These are phyloP conservation scores for Thymus mandschuricus DNA, from an alignment of 257 asterid species.

Conservation along the genomic window DNA sequence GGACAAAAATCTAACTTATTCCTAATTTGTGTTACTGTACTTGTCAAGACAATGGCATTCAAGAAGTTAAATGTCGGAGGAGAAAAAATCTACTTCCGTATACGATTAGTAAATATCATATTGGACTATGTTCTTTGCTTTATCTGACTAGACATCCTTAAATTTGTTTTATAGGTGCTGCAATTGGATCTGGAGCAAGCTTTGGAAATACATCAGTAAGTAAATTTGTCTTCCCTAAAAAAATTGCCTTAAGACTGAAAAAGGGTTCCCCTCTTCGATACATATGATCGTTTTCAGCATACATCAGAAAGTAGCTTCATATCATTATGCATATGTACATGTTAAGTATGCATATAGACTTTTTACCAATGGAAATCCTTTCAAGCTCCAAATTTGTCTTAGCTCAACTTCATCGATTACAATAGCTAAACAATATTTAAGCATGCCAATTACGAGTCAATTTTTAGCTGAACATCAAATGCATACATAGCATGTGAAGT, in stretches of 20 bases:
- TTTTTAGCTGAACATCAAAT: not conserved
- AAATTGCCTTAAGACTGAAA: not conserved
- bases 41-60: not conserved
- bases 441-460: not conserved
- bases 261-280: not conserved
- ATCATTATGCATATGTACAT: not conserved
- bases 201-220: constrained; percentile 80
- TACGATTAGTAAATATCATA: not conserved
- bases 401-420: not conserved
- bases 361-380: not conserved
- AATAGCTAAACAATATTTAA: not conserved
- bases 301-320: constrained; percentile 20
- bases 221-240: constrained; percentile 27
- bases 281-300: not conserved
- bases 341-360: not conserved
- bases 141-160: constrained; percentile 24
- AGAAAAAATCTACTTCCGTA: constrained; percentile 22
- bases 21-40: not conserved
- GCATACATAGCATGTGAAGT: not conserved
- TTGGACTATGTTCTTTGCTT: constrained; percentile 2
- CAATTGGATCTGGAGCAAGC: constrained; percentile 84
- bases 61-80: constrained; percentile 7
- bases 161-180: constrained; percentile 60
- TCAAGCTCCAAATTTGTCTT: not conserved
- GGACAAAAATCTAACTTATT: not conserved